A percentile compares a stretch with the other conserved stretches of the same genome.
Evolutionary conservation across 257 asterid species (phyloP).

Genomic region (Ophiorrhiza pumila): DNA sequence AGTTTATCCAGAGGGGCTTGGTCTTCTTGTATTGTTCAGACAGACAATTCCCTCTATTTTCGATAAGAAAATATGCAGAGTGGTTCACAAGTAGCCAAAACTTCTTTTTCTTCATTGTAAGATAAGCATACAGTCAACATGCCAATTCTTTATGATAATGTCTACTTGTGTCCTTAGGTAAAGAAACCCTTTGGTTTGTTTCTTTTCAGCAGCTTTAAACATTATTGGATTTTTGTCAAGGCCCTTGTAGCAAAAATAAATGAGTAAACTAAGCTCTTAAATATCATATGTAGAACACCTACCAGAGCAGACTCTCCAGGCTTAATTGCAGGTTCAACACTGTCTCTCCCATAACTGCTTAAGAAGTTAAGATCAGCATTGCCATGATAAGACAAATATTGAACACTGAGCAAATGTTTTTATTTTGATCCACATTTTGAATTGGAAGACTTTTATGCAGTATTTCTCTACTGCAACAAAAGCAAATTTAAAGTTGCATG

Average conservation of each 20-base stretch:
- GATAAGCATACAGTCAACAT: neutral
- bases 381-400: neutral
- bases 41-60: neutral
- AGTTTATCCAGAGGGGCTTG: too few relatives aligned
- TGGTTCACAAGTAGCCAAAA: neutral
- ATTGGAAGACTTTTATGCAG: neutral
- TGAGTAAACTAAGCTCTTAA: neutral
- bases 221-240: neutral
- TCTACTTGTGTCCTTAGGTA: neutral
- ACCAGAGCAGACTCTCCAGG: slow-evolving; percentile 89
- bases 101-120: neutral
- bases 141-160: neutral
- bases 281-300: slow-evolving; percentile 5
- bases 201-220: neutral
- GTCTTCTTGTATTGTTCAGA: too few relatives aligned
- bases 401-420: neutral
- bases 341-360: slow-evolving; percentile 81
- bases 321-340: slow-evolving; percentile 86
- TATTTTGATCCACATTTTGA: neutral
- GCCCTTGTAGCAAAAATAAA: neutral
- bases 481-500: too few relatives aligned
- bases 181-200: too few relatives aligned
- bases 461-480: neutral
- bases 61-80: neutral
- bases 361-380: slow-evolving; percentile 18